phyloP scores from a whole-genome alignment of 202 grass and related monocot species.

The Elaeis oleifera region DNA sequence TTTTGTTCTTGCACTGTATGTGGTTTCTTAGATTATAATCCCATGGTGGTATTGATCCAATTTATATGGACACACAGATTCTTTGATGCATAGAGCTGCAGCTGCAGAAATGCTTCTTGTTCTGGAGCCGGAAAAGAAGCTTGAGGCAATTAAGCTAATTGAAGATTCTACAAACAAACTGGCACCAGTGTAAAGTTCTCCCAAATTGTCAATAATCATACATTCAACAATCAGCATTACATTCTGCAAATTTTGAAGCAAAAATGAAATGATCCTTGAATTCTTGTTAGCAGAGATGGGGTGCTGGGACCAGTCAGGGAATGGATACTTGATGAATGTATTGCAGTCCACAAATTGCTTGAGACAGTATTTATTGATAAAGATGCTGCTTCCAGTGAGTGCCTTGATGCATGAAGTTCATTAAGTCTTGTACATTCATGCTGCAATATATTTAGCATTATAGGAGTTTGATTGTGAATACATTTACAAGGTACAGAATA shows the following conservation, averaged over 20 bases:
- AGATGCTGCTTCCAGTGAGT: conserved; percentile 68
- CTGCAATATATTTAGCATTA: no score
- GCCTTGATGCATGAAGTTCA: conserved; percentile 1
- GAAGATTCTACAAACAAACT: conserved; percentile 78
- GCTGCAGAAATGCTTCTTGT: conserved; percentile 91
- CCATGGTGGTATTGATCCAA: not conserved
- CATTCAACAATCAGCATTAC: not conserved
- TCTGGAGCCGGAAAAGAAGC: conserved; percentile 76
- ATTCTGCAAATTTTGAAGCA: not conserved
- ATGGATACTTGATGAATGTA: conserved; percentile 73
- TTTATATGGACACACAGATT: conserved; percentile 38
- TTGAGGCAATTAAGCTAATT: conserved; percentile 80
- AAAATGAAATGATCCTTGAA: conserved; percentile 18
- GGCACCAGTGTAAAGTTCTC: conserved; percentile 51
- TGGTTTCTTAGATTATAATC: not conserved
- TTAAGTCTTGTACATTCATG: no score
- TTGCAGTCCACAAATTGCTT: conserved; percentile 84
- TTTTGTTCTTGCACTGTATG: conserved; percentile 13
- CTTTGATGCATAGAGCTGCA: conserved; percentile 76
- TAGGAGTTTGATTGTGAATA: no score
- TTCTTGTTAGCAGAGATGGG: conserved; percentile 39
- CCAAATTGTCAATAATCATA: not conserved
- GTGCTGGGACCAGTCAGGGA: conserved; percentile 47
- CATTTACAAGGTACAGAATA: no score
- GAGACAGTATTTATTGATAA: conserved; percentile 52